phyloP scores from a whole-genome alignment of 2,329 filamentous ascomycete genomes.

The Colletotrichum sp. region DNA sequence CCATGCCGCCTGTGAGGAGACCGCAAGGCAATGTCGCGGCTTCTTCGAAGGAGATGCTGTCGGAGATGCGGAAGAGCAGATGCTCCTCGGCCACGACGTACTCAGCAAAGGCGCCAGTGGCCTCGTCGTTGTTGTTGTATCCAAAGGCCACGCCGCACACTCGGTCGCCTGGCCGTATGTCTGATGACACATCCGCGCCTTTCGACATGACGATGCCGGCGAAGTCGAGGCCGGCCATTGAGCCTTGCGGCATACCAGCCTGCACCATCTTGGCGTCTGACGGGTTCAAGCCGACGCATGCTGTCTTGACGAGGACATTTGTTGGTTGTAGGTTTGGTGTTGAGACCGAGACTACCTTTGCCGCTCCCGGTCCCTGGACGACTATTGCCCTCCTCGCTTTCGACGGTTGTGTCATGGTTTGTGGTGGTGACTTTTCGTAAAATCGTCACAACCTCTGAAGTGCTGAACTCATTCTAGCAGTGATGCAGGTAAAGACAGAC shows the following conservation, averaged over 20 bases:
- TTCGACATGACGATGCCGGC: constrained; percentile 33
- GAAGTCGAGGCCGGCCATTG: constrained; percentile 37
- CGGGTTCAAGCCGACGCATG: constrained; percentile 39
- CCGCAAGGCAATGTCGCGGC: constrained; percentile 25
- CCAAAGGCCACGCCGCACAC: constrained; percentile 28
- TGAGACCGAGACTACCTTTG: background rate
- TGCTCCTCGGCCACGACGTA: constrained; percentile 26
- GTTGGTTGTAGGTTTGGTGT: background rate
- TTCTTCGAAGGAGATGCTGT: constrained; percentile 24
- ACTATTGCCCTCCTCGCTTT: background rate
- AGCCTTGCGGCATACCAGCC: constrained; percentile 27
- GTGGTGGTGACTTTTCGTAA: accelerated
- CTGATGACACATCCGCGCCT: constrained; percentile 28
- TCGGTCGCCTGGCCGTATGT: constrained; percentile 26
- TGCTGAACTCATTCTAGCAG: background rate
- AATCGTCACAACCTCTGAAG: accelerated
- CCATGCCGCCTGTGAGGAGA: background rate
- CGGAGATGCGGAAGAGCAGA: constrained; percentile 27
- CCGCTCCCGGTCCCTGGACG: background rate
- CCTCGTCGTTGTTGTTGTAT: constrained; percentile 18
- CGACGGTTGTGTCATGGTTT: background rate
- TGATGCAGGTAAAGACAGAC: background rate
- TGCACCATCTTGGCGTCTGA: constrained; percentile 37
- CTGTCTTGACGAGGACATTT: constrained; percentile 25
- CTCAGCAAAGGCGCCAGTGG: constrained; percentile 32